These are phyloP conservation scores for Globisporangium cylindrosporum DNA, from an alignment of 352 stramenopile species.

Conservation along the genomic window DNA sequence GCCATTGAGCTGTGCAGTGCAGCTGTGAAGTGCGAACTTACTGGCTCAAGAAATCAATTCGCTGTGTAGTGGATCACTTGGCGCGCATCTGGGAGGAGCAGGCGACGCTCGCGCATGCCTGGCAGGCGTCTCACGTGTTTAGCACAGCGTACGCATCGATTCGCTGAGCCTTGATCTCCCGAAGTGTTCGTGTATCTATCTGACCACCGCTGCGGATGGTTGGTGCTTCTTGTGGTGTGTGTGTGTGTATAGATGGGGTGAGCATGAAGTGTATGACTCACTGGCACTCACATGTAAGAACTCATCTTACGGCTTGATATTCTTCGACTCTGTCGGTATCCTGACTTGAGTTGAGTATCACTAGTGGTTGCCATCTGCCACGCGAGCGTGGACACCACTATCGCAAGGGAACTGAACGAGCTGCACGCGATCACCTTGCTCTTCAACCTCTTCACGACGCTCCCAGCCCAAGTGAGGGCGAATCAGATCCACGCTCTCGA, in stretches of 20 bases:
- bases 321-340: background rate
- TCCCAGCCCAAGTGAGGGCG: constrained; percentile 20
- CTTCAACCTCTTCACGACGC: constrained; percentile 24
- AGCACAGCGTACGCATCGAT: constrained; percentile 22
- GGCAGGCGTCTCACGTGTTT: constrained; percentile 37
- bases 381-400: constrained; percentile 47
- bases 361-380: constrained; percentile 59
- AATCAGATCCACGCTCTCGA: constrained; percentile 36
- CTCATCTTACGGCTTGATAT: background rate
- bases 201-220: background rate
- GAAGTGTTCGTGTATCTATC: background rate
- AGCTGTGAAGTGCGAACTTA: background rate
- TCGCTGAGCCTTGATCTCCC: background rate
- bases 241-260: constrained; percentile 30
- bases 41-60: background rate
- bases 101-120: constrained; percentile 33
- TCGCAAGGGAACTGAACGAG: constrained; percentile 43
- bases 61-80: constrained; percentile 54
- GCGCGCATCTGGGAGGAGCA: constrained; percentile 54
- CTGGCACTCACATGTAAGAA: constrained; percentile 49
- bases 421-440: constrained; percentile 28
- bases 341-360: background rate
- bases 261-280: constrained; percentile 50
- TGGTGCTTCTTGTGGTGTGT: background rate
- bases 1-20: background rate